Conservation (phyloP, 257 asterid genomes). For the Ajuga chamaepitys region DNA sequence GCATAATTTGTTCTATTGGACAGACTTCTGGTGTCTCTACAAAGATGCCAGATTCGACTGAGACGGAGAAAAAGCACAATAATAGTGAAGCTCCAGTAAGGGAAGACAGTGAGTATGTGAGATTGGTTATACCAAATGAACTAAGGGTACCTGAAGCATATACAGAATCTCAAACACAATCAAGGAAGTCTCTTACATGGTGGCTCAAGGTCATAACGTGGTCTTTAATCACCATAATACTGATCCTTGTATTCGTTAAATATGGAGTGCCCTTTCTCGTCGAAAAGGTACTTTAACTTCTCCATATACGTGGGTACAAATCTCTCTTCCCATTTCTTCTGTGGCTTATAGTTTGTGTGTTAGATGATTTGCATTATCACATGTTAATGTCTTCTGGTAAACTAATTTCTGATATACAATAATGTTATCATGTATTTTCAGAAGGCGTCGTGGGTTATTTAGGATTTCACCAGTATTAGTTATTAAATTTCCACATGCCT, state of each 20-base stretch:
- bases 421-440: not conserved
- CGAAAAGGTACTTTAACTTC: constrained; percentile 52
- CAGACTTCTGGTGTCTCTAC: constrained; percentile 52
- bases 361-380: not conserved
- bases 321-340: not conserved
- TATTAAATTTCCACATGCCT: not conserved
- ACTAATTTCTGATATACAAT: too few species aligned
- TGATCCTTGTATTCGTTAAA: constrained; percentile 37
- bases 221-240: constrained; percentile 33
- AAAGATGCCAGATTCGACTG: constrained; percentile 49
- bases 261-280: constrained; percentile 75
- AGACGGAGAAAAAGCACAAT: constrained; percentile 29
- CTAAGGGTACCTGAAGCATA: constrained; percentile 34
- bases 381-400: not conserved
- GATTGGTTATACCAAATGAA: constrained; percentile 60
- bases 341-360: not conserved
- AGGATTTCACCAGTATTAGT: not conserved
- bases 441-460: not conserved
- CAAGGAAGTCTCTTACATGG: constrained; percentile 37
- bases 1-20: constrained; percentile 2
- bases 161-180: constrained; percentile 26
- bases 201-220: constrained; percentile 58
- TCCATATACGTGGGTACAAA: not conserved
- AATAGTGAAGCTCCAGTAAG: constrained; percentile 27
- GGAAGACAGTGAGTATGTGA: constrained; percentile 68